Evolutionary conservation across 2,329 filamentous ascomycete species (phyloP).

Genomic region (Paracamarosporium sp.): DNA sequence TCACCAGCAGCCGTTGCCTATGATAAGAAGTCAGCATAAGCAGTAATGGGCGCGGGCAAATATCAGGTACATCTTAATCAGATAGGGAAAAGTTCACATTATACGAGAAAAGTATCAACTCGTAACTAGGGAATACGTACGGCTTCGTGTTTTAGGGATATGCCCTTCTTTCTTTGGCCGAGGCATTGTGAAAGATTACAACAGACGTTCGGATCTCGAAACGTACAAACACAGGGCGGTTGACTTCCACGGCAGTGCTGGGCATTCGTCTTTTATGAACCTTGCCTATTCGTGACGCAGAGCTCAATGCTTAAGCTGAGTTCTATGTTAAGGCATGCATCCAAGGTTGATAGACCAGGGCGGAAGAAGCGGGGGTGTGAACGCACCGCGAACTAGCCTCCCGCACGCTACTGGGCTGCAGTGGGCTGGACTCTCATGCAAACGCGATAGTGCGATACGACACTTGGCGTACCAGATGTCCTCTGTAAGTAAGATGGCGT

Average conservation of each 20-base stretch:
- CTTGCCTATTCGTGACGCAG: background rate
- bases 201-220: background rate
- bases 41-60: conserved; percentile 70
- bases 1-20: conserved; percentile 73
- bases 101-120: background rate
- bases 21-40: conserved; percentile 69
- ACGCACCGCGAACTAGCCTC: background rate
- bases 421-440: background rate
- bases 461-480: conserved; percentile 3
- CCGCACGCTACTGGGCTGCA: background rate
- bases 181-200: background rate
- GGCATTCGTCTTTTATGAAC: background rate
- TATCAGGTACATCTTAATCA: background rate
- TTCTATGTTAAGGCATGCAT: conserved; percentile 8
- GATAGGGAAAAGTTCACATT: background rate
- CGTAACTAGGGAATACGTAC: background rate
- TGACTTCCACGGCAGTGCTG: background rate
- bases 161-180: conserved; percentile 2
- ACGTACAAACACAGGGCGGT: background rate
- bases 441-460: background rate
- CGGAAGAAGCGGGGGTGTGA: conserved; percentile 3
- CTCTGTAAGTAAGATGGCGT: conserved; percentile 3
- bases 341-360: background rate
- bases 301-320: background rate
- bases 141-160: conserved; percentile 1